Evolutionary conservation across 2,329 filamentous ascomycete genomes (phyloP).

Genomic region (Gnomoniopsis smithogilvyi): DNA sequence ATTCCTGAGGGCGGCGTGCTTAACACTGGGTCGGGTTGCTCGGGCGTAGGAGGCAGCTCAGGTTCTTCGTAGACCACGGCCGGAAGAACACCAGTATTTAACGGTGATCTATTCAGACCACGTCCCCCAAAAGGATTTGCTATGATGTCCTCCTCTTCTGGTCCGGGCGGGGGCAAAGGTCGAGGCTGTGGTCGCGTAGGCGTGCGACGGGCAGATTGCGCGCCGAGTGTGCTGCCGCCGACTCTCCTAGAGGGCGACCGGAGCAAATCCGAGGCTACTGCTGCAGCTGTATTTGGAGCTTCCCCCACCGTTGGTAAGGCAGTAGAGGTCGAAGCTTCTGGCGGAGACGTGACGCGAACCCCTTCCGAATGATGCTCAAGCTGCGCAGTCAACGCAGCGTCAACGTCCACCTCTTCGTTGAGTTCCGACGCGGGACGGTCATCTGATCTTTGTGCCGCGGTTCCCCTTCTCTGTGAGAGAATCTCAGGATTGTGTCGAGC

Average conservation of each 20-base stretch:
- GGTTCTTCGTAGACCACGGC: constrained; percentile 48
- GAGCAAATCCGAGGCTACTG: constrained; percentile 16
- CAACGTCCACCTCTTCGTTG: constrained; percentile 11
- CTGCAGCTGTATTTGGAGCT: constrained; percentile 18
- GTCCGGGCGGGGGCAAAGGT: constrained; percentile 43
- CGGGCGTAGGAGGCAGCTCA: constrained; percentile 59
- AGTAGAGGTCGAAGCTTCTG: background rate
- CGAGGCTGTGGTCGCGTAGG: constrained; percentile 41
- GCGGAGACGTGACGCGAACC: constrained; percentile 1
- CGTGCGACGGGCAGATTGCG: constrained; percentile 34
- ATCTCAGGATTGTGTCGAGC: constrained; percentile 59
- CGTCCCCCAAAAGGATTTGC: constrained; percentile 39
- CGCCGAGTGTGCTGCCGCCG: constrained; percentile 26
- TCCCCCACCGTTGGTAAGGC: background rate
- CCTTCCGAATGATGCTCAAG: constrained; percentile 26
- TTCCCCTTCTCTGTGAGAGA: constrained; percentile 40
- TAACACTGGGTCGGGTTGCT: constrained; percentile 49
- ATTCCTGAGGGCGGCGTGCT: constrained; percentile 57
- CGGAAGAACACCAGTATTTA: constrained; percentile 28
- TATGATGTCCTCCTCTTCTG: constrained; percentile 39
- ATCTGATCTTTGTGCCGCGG: constrained; percentile 24
- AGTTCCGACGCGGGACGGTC: constrained; percentile 14
- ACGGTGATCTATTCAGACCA: constrained; percentile 33
- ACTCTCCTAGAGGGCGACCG: constrained; percentile 26
- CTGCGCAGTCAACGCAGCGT: constrained; percentile 25